Base-by-base conservation (phyloP, 1,284 basidiomycete species). In the Paramarasmius palmivorus region DNA sequence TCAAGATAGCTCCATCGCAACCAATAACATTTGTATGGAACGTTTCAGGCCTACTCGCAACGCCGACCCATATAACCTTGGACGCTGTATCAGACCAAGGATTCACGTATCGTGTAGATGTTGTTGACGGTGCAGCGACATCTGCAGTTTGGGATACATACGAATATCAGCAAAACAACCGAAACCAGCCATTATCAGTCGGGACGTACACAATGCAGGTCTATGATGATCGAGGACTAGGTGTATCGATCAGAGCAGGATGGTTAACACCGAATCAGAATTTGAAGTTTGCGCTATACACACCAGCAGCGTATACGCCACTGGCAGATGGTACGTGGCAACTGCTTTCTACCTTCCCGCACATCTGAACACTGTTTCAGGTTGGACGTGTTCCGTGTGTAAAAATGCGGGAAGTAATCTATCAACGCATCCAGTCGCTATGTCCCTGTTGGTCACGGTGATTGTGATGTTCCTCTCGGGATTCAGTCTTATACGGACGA, bases 21-120 rank as follows among this genome's bases (percentile, higher is more conserved):
- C 76, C 76, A 54, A 81, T 96, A 65, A 96, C 93, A 19, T 93
- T 96, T 70, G 92, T 81, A n/a, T 97, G 94, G 94, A 95, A 93
- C 68, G 82, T 92, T 61, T 92, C 90, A 19, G 78, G 77, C 57
- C 73, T 95, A 22, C 74, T 85, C 57, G 79, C 79, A 35, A 81
- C 79, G 0, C 93, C 93, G 0, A 80, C 82, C 1, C 73, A 77
- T 55, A 77, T 97, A 58, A 96, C 95, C 9, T 77, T 96, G 57
- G 81, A 84, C 45, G 95, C 94, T 20, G 78, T 87, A 41, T 90
- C 91, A 67, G 84, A 86, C 8, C 94, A 95, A 66, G 90, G 90
- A 6, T 89, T 91, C 70, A 94, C 92, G 5, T 97, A 95, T 67
- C 82, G 90, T 2, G 84, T 97, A 1, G 87, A 92, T 8, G 73